These are phyloP conservation scores for Exophiala calicioides DNA, from an alignment of 2,329 filamentous ascomycete genomes.

Conservation along the genomic window DNA sequence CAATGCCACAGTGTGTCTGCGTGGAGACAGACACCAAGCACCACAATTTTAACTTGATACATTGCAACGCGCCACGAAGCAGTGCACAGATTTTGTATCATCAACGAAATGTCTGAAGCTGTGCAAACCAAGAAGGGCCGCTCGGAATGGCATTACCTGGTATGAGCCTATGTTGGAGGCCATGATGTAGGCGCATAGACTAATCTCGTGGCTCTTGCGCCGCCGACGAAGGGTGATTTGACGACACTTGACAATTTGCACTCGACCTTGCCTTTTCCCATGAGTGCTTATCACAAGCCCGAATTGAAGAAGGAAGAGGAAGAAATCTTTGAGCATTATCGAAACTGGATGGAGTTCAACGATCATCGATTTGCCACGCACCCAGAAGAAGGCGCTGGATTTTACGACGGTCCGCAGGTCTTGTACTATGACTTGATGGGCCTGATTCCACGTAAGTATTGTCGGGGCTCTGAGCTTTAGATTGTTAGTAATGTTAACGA, in stretches of 20 bases:
- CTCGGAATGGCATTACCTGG: conserved; percentile 4
- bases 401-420: conserved; percentile 1
- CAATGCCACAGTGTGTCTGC: too few relatives aligned
- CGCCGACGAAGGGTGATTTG: neutral
- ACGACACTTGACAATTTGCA: conserved; percentile 1
- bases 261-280: neutral
- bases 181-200: too few relatives aligned
- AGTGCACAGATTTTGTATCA: too few relatives aligned
- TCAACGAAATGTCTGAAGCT: neutral
- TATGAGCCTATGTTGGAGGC: neutral
- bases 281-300: conserved; percentile 2
- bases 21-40: too few relatives aligned
- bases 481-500: neutral
- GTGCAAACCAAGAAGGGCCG: conserved; percentile 1
- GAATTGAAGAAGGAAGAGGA: conserved; percentile 1
- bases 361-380: neutral
- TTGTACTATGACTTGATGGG: conserved; percentile 7
- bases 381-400: neutral
- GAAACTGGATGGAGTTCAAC: conserved; percentile 1
- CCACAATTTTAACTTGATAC: too few relatives aligned
- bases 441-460: neutral
- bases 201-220: neutral
- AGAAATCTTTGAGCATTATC: conserved; percentile 2
- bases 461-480: neutral
- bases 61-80: too few relatives aligned